Evolutionary conservation across 805 yeast species (phyloP), one percentile per base, ranked within the genome.

Genomic region (Babjeviella inositovora): DNA sequence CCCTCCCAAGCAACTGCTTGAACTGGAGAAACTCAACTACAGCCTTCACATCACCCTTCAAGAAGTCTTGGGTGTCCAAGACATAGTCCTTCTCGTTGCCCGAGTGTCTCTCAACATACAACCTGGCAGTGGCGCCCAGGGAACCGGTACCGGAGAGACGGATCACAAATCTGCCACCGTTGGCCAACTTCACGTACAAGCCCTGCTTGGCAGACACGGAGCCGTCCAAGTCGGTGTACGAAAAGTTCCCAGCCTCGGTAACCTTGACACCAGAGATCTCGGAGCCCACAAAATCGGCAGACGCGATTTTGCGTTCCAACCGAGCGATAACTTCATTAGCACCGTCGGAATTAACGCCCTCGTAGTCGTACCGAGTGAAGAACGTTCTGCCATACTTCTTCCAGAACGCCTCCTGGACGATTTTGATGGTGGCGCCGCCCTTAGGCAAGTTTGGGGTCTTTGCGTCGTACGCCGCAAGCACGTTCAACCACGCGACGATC

Each of bases 71-170:
- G 8, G 84, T 87, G 22, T 57, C 47, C 33, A 47, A 32, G 5
- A 38, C 39, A 39, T 62, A 66, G 19, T 59, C 60, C 11, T 64
- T 31, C 23, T 48, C 38, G 40, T 81, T 90, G 22, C 47, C 36
- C 13, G 79, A 69, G 53, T 77, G 82, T 48, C 73, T 75, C 51
- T 87, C 97, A 42, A 87, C 54, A 53, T 87, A 87, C 35, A 87
- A 60, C 49, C 98, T 70, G 29, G 90, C 84, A 5, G 98, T 87
- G 11, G 98, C 97, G 23, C 98, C 98, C 2, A 93, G 74, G 2
- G 96, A 84, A 9, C 98, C 98, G 3, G 98, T 87, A 27, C 98
- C 98, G 0, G 95, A 82, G 33, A 90, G 61, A 50, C 98, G 74
- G 25, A 82, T 77, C 17, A 90, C 79, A 25, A 85, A 69, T 46